A percentile compares a stretch with the other conserved stretches of the same genome.
These are phyloP conservation scores for Hsuehochloa calcarea DNA, from an alignment of 176 grass and related monocot genomes.

Conservation along the genomic window DNA sequence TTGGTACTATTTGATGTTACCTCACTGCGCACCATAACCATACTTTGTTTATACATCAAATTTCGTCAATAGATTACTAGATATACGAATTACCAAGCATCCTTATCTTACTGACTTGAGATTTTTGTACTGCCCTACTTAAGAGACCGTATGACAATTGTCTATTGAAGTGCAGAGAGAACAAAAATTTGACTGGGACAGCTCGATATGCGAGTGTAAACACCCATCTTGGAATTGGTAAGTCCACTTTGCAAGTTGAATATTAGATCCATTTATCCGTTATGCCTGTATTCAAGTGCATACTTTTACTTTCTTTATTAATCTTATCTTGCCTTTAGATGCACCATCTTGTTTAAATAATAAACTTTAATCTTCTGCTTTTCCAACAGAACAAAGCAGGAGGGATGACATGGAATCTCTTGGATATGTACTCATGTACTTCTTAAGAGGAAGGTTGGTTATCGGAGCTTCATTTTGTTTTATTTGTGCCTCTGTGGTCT, in stretches of 20 bases:
- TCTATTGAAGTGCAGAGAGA: constrained; percentile 68
- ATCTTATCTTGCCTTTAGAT: constrained; percentile 7
- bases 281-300: not conserved
- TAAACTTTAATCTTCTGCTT: constrained; percentile 21
- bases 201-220: constrained; percentile 96
- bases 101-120: not conserved
- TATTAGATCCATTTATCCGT: not conserved
- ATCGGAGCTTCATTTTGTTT: not conserved
- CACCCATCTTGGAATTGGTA: constrained; percentile 95
- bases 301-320: not conserved
- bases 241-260: constrained; percentile 16
- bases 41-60: constrained; percentile 12
- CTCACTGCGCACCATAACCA: not conserved
- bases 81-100: not conserved
- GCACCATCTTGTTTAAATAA: not conserved
- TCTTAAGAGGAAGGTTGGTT: constrained; percentile 91
- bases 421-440: constrained; percentile 96
- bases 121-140: constrained; percentile 10
- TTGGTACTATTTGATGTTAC: not conserved
- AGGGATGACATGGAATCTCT: constrained; percentile 96
- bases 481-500: not conserved
- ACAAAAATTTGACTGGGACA: constrained; percentile 90
- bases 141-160: constrained; percentile 17
- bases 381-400: constrained; percentile 80
- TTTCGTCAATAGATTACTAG: not conserved